Percentiles rank a stretch among this genome's conserved stretches.
These are phyloP conservation scores for Solanum chiquidenum DNA, from an alignment of 257 asterid species.

Conservation along the genomic window DNA sequence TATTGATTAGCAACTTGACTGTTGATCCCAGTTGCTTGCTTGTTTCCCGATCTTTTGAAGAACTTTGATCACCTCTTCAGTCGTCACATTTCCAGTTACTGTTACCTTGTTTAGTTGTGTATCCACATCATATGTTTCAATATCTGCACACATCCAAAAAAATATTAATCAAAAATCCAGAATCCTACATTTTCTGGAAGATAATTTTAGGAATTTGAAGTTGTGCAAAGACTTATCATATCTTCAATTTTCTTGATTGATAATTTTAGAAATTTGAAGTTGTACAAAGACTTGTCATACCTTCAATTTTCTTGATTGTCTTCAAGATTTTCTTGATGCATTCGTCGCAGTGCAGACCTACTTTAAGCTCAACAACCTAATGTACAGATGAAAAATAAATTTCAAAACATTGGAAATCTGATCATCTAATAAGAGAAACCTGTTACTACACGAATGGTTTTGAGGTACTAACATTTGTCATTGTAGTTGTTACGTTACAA, in stretches of 20 bases:
- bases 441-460: not conserved
- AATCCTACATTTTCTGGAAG: not conserved
- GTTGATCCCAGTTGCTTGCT: constrained; percentile 46
- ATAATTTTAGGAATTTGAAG: not conserved
- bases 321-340: constrained; percentile 88
- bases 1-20: not conserved
- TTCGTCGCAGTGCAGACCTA: constrained; percentile 78
- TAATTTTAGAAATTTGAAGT: not conserved
- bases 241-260: constrained; percentile 83
- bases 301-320: constrained; percentile 90
- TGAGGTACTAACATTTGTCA: constrained; percentile 61
- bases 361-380: constrained; percentile 81
- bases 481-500: not conserved
- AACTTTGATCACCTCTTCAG: constrained; percentile 48
- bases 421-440: not conserved
- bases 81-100: constrained; percentile 72
- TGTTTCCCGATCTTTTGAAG: constrained; percentile 77
- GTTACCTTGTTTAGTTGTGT: constrained; percentile 55
- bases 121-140: constrained; percentile 70
- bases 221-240: not conserved
- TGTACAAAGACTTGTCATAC: constrained; percentile 10
- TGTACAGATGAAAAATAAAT: not conserved
- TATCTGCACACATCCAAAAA: constrained; percentile 36
- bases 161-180: not conserved
- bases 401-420: not conserved